Conservation (phyloP, 441 rosid species). For the Gossypium trilobum region DNA sequence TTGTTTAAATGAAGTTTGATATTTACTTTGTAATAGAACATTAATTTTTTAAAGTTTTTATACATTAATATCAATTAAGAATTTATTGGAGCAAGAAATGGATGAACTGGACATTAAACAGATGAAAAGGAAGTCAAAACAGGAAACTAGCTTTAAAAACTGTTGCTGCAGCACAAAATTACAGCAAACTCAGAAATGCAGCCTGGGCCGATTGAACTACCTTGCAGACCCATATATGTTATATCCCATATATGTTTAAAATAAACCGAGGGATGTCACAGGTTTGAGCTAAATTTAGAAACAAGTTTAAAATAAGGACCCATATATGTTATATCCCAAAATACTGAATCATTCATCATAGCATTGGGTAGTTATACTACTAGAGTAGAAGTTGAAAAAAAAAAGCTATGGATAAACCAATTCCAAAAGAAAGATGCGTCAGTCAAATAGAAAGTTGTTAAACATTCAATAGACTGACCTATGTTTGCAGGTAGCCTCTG, state of each 20-base stretch:
- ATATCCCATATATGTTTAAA: no score
- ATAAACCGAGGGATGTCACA: neutral
- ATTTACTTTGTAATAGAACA: neutral
- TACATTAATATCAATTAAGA: neutral
- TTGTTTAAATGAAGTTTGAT: neutral
- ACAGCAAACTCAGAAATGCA: neutral
- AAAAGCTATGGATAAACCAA: neutral
- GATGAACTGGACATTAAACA: neutral
- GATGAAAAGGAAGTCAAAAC: neutral
- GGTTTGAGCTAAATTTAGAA: neutral
- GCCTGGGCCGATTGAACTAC: neutral
- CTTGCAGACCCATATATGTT: neutral
- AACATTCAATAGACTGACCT: slow-evolving; percentile 36
- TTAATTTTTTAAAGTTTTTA: neutral
- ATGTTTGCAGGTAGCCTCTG: slow-evolving; percentile 36
- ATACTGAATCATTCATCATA: neutral
- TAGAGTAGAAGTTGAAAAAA: neutral
- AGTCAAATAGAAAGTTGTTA: neutral
- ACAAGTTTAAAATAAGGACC: neutral
- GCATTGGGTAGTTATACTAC: neutral
- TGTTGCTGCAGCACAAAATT: neutral
- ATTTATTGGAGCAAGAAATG: neutral
- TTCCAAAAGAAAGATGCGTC: slow-evolving; percentile 3
- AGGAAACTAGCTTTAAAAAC: neutral
- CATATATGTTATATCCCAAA: neutral